phyloP scores from a whole-genome alignment of 2,329 filamentous ascomycete genomes.

The Elsinoe arachidis region DNA sequence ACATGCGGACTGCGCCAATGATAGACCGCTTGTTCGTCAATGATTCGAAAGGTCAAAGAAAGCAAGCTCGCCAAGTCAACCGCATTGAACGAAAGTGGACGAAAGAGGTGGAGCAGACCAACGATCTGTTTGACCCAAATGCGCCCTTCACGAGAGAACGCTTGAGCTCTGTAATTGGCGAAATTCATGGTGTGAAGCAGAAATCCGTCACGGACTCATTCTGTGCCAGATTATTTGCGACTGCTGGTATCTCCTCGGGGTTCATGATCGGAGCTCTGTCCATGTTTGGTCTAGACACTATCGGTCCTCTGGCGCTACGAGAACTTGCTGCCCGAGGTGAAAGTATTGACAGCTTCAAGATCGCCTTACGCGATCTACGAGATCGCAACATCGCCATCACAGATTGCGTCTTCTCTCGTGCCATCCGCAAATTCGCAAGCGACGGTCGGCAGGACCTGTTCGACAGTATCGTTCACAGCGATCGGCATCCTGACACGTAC shows the following conservation, averaged over 20 bases:
- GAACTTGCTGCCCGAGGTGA: slow-evolving; percentile 63
- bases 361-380: slow-evolving; percentile 53
- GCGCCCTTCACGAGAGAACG: slow-evolving; percentile 21
- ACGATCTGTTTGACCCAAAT: not conserved
- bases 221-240: slow-evolving; percentile 74
- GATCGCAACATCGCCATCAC: slow-evolving; percentile 55
- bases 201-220: slow-evolving; percentile 54
- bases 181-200: slow-evolving; percentile 35
- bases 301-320: slow-evolving; percentile 69
- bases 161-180: slow-evolving; percentile 30
- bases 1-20: slow-evolving; percentile 25
- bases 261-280: slow-evolving; percentile 61
- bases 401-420: slow-evolving; percentile 54
- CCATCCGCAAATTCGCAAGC: slow-evolving; percentile 56
- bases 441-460: slow-evolving; percentile 47
- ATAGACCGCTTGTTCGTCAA: slow-evolving; percentile 24
- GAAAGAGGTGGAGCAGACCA: not conserved
- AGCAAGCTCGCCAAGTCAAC: not conserved
- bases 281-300: slow-evolving; percentile 60
- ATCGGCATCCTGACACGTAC: slow-evolving; percentile 57
- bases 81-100: slow-evolving; percentile 18
- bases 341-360: slow-evolving; percentile 47
- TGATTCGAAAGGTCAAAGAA: not conserved
- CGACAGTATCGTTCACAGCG: slow-evolving; percentile 45
- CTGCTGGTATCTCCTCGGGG: slow-evolving; percentile 62